Conservation (phyloP, 345 rosid species). For the Eucalyptus cladocalyx region DNA sequence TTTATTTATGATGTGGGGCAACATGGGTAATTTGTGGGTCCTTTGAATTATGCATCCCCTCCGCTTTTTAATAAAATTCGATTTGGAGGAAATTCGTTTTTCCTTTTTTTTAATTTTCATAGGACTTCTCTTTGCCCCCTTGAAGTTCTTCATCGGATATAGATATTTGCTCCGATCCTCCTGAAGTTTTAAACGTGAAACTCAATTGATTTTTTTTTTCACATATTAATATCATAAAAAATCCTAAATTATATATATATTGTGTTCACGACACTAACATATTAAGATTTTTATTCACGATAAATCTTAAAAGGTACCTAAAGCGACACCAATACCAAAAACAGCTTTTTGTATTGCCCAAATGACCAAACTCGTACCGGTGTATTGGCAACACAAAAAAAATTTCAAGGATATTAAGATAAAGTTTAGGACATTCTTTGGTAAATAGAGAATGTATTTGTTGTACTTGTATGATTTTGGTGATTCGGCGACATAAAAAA, state of each 20-base stretch:
- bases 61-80: background rate
- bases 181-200: background rate
- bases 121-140: background rate
- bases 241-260: background rate
- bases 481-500: background rate
- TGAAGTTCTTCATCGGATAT: background rate
- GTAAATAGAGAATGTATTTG: background rate
- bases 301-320: too few relatives aligned
- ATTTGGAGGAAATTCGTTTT: background rate
- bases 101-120: background rate
- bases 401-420: background rate
- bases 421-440: background rate
- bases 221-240: background rate
- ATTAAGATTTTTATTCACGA: too few relatives aligned
- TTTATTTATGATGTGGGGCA: background rate
- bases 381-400: background rate
- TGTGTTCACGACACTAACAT: too few relatives aligned
- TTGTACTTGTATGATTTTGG: too few relatives aligned
- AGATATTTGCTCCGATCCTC: background rate
- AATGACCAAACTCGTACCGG: fast-evolving
- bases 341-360: fast-evolving
- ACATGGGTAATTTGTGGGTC: background rate
- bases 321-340: background rate
- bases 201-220: background rate
- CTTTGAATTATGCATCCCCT: background rate